phyloP scores from a whole-genome alignment of 352 stramenopile genomes.

The Phytopythium sindhum region DNA sequence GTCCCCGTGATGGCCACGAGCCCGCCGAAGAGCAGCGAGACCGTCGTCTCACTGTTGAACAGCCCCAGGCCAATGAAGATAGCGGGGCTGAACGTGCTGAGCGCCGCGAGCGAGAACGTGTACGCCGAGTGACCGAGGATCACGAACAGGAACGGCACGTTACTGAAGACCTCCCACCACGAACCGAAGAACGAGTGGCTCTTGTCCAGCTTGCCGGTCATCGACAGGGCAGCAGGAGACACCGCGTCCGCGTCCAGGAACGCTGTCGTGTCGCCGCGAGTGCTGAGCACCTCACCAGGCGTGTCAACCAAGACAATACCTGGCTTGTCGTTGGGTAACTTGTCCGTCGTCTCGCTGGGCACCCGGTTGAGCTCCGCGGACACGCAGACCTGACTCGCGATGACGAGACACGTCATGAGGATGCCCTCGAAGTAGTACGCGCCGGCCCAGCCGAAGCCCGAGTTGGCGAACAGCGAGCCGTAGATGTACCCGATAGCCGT shows the following conservation, averaged over 20 bases:
- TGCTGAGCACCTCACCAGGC: conserved; percentile 16
- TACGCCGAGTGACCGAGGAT: conserved; percentile 84
- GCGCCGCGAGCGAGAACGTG: conserved; percentile 82
- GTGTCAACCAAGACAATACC: conserved; percentile 15
- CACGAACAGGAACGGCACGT: conserved; percentile 74
- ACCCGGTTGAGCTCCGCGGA: conserved; percentile 56
- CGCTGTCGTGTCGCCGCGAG: conserved; percentile 17
- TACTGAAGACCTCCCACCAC: conserved; percentile 66
- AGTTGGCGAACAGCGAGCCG: conserved; percentile 61
- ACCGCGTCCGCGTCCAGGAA: conserved; percentile 22
- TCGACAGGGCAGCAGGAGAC: conserved; percentile 1
- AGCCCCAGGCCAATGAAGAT: conserved; percentile 90
- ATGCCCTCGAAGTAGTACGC: conserved; percentile 88
- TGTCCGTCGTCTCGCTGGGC: conserved; percentile 21
- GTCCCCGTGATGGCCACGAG: conserved; percentile 82
- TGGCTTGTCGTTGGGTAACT: conserved; percentile 7
- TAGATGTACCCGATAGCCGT: conserved; percentile 91
- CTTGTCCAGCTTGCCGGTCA: conserved; percentile 13
- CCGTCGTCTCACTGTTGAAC: conserved; percentile 80
- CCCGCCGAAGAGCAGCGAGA: conserved; percentile 85
- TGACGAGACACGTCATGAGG: conserved; percentile 74
- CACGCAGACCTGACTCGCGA: conserved; percentile 61
- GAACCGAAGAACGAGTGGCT: conserved; percentile 42
- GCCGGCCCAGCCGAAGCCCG: conserved; percentile 61
- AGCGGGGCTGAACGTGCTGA: conserved; percentile 84